Evolutionary conservation across 2,329 filamentous ascomycete genomes (phyloP).

Genomic region (Chaetomium globosum): DNA sequence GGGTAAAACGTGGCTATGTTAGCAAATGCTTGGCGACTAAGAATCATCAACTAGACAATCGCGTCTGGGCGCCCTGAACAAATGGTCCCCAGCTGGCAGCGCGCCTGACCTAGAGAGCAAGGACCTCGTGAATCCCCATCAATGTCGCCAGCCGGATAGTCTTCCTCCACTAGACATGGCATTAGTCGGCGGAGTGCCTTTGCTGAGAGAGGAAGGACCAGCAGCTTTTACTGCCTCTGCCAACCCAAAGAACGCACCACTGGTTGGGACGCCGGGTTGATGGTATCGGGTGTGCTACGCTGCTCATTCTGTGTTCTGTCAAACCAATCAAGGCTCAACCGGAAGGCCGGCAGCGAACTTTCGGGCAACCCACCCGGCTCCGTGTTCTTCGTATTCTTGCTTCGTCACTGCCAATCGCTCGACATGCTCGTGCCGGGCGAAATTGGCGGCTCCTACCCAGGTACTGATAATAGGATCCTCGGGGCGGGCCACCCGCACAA

Average conservation of each 20-base stretch:
- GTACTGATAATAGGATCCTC: conserved; percentile 75
- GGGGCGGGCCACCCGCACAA: conserved; percentile 71
- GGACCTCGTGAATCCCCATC: background rate
- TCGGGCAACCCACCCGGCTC: conserved; percentile 71
- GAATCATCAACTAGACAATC: background rate
- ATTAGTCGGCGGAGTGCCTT: background rate
- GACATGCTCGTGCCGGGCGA: conserved; percentile 71
- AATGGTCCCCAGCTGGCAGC: background rate
- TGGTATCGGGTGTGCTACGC: background rate
- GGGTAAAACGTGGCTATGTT: background rate
- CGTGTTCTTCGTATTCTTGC: conserved; percentile 87
- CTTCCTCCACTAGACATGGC: background rate
- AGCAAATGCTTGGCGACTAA: background rate
- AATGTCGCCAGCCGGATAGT: background rate
- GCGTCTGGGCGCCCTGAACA: background rate
- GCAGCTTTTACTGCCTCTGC: background rate
- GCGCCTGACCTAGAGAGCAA: background rate
- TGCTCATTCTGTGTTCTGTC: background rate
- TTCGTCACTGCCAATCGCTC: conserved; percentile 75
- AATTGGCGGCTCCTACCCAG: conserved; percentile 80
- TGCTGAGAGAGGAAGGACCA: background rate
- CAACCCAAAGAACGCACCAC: background rate
- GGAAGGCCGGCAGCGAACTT: conserved; percentile 60
- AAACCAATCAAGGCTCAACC: conserved; percentile 13
- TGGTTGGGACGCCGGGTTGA: background rate